phyloP scores from a whole-genome alignment of 2,329 filamentous ascomycete genomes.

The Parastagonospora nodorum region DNA sequence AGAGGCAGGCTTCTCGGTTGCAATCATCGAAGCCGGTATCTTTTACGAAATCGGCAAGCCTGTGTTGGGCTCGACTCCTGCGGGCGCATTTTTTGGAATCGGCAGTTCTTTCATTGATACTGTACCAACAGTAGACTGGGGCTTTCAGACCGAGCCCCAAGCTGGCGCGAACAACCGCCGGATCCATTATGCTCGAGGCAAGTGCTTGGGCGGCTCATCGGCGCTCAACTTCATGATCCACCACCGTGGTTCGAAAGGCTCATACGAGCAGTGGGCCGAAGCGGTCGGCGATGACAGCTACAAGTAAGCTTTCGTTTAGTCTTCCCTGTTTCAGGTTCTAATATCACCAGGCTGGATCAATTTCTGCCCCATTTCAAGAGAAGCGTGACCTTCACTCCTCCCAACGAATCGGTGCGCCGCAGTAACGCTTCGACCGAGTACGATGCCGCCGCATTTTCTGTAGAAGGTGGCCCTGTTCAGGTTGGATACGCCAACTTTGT shows the following conservation, averaged over 20 bases:
- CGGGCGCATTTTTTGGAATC: constrained; percentile 23
- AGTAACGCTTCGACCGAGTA: constrained; percentile 18
- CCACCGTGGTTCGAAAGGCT: constrained; percentile 19
- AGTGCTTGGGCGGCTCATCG: constrained; percentile 35
- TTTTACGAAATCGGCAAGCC: constrained; percentile 26
- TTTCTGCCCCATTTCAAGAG: constrained; percentile 35
- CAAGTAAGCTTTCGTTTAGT: constrained; percentile 1
- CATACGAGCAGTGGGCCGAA: constrained; percentile 36
- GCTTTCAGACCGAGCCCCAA: constrained; percentile 35
- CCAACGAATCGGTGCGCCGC: constrained; percentile 17
- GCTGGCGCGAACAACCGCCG: constrained; percentile 15
- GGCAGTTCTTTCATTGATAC: constrained; percentile 23
- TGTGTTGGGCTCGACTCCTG: constrained; percentile 16
- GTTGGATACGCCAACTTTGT: constrained; percentile 26
- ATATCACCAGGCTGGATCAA: constrained; percentile 18
- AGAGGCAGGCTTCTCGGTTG: constrained; percentile 14
- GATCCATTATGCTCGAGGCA: constrained; percentile 37
- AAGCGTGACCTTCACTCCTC: constrained; percentile 34
- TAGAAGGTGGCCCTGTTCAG: constrained; percentile 15
- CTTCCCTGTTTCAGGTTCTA: no score
- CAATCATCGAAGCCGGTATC: constrained; percentile 28
- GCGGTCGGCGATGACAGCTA: constrained; percentile 37
- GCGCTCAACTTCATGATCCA: constrained; percentile 31
- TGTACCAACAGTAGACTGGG: constrained; percentile 36
- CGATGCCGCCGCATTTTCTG: constrained; percentile 12